A percentile compares a stretch with the other conserved stretches of the same genome.
phyloP scores from a whole-genome alignment of 805 yeast genomes.

The Myxozyma kluyveri region DNA sequence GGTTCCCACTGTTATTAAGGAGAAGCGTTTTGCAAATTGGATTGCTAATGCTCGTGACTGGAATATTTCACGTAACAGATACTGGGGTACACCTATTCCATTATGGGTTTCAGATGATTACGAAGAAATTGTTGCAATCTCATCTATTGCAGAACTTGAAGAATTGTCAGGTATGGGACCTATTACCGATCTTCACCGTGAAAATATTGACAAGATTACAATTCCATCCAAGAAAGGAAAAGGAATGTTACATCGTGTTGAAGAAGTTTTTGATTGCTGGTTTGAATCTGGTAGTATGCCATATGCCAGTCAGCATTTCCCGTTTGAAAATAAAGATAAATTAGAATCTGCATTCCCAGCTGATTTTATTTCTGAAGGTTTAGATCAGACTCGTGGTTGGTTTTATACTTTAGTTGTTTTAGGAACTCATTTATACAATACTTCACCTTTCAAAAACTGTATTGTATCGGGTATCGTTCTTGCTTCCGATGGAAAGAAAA shows the following conservation, averaged over 20 bases:
- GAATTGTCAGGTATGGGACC: slow-evolving; percentile 71
- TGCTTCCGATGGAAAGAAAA: slow-evolving; percentile 98
- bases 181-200: slow-evolving; percentile 92
- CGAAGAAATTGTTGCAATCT: slow-evolving; percentile 89
- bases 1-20: slow-evolving; percentile 91
- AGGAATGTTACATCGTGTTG: slow-evolving; percentile 82
- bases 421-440: slow-evolving; percentile 89
- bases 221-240: slow-evolving; percentile 90
- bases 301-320: slow-evolving; percentile 93
- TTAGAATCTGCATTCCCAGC: slow-evolving; percentile 86
- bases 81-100: slow-evolving; percentile 99
- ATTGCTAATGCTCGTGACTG: slow-evolving; percentile 98
- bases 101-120: slow-evolving; percentile 94
- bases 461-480: slow-evolving; percentile 94
- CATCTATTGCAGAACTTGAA: slow-evolving; percentile 83
- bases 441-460: slow-evolving; percentile 92
- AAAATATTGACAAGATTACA: slow-evolving; percentile 82
- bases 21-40: slow-evolving; percentile 97
- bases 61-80: slow-evolving; percentile 97
- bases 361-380: slow-evolving; percentile 96
- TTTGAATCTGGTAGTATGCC: slow-evolving; percentile 99
- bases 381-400: slow-evolving; percentile 99
- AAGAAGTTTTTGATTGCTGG: slow-evolving; percentile 99
- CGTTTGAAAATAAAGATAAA: slow-evolving; percentile 77
- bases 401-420: slow-evolving; percentile 93